phyloP scores from a whole-genome alignment of 176 grass and related monocot genomes.

The Zea luxurians region DNA sequence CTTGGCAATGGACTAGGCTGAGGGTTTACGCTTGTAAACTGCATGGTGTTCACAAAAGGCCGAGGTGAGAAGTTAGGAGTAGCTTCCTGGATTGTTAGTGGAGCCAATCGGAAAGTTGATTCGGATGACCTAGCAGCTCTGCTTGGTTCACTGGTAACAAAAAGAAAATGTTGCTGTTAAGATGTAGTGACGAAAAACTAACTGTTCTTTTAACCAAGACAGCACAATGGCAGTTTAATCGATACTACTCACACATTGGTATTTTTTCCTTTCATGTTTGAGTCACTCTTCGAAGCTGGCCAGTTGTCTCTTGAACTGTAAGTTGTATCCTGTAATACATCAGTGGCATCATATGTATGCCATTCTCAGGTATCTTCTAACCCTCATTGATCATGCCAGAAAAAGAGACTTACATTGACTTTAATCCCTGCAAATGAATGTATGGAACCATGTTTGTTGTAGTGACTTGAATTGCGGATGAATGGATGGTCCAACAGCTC shows the following conservation, averaged over 20 bases:
- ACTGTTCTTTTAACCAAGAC: neutral
- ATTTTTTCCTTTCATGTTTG: constrained; percentile 53
- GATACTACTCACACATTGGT: constrained; percentile 41
- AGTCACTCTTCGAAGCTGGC: constrained; percentile 57
- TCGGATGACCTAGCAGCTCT: constrained; percentile 41
- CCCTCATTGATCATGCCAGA: neutral
- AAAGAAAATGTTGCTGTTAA: constrained; percentile 23
- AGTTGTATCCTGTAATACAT: constrained; percentile 52
- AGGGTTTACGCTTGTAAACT: constrained; percentile 37
- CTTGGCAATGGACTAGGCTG: constrained; percentile 47
- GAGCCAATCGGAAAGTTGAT: constrained; percentile 37
- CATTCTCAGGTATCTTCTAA: constrained; percentile 5
- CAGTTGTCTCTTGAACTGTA: constrained; percentile 52
- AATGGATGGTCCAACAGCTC: constrained; percentile 82
- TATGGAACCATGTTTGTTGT: constrained; percentile 68
- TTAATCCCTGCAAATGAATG: constrained; percentile 55
- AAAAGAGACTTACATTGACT: constrained; percentile 44
- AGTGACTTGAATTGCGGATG: constrained; percentile 65
- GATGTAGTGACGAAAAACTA: constrained; percentile 32
- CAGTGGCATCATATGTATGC: constrained; percentile 21
- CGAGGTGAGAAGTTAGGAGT: constrained; percentile 35
- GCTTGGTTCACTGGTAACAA: constrained; percentile 43
- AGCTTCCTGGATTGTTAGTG: constrained; percentile 49
- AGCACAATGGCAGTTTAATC: constrained; percentile 3
- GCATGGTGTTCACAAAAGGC: constrained; percentile 33